Percentiles rank a stretch among this genome's conserved stretches.
phyloP scores from a whole-genome alignment of 345 rosid genomes.

The Moricandia arvensis region DNA sequence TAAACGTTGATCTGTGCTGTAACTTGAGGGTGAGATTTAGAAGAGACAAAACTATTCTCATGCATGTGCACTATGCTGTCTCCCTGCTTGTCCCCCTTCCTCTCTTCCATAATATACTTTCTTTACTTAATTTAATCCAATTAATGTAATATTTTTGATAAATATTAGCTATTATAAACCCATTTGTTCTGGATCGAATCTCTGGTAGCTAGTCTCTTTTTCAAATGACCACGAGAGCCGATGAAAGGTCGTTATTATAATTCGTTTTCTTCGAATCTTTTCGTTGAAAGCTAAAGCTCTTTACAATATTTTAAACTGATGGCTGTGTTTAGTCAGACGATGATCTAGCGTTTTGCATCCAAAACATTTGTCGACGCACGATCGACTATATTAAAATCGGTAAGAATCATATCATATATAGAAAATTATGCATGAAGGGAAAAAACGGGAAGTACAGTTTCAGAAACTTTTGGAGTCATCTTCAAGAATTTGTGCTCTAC shows the following conservation, averaged over 20 bases:
- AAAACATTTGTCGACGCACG: neutral
- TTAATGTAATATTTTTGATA: neutral
- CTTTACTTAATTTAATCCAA: slow-evolving; percentile 10
- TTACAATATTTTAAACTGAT: neutral
- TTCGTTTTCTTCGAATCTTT: slow-evolving; percentile 10
- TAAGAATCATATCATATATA: neutral
- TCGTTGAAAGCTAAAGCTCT: neutral
- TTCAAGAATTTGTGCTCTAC: neutral
- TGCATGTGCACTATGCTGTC: slow-evolving; percentile 50
- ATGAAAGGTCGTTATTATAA: slow-evolving; percentile 1
- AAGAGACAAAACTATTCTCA: slow-evolving; percentile 46
- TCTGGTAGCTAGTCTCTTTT: slow-evolving; percentile 7
- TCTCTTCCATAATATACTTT: slow-evolving; percentile 26
- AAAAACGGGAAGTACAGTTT: neutral
- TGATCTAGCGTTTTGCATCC: neutral
- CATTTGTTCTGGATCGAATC: slow-evolving; percentile 28
- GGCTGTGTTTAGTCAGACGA: slow-evolving; percentile 9
- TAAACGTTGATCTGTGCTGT: slow-evolving; percentile 18
- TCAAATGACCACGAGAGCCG: slow-evolving; percentile 17
- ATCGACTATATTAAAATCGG: neutral
- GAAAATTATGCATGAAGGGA: neutral
- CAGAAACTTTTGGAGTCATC: neutral
- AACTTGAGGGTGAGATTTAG: slow-evolving; percentile 26
- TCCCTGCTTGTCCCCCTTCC: slow-evolving; percentile 27
- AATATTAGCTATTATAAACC: neutral